Base-by-base conservation (phyloP, 495 filamentous ascomycete species). In the Acidiella bohemica region DNA sequence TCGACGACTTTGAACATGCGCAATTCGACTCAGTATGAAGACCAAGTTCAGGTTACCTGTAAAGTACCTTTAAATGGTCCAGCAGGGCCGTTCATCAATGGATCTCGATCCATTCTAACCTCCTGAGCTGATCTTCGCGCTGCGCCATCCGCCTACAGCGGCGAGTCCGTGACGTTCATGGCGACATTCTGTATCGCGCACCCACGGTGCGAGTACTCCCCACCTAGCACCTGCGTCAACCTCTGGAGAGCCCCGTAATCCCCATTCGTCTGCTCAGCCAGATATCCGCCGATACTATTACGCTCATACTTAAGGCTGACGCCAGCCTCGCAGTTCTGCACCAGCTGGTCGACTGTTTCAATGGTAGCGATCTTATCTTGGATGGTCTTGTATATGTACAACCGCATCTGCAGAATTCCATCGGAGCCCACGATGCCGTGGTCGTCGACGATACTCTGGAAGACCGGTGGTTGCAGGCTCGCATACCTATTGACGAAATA, bases 371-470 rank as follows among this genome's bases (percentile, higher is more conserved):
- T 51, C 51, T 72, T 57, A 45, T 72, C 68, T 0, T 54, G 22
- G 14, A 67, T 56, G 7, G 67, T 66, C 46, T 74, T 70, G 54
- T 74, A 72, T 0, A 63, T 36, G 41, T 62, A 71, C n/a, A 67
- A 19, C 1, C 66, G 68, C 51, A 66, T 63, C 13, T 49, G 40
- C 1, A 68, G 70, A 0, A 56, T 41, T 0, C 64, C 65, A 36
- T 66, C 61, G 23, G 50, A 55, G 3, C 67, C 67, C 56, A 66
- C 60, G 6, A 50, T 44, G 21, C 55, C 53, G 33, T 67, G 58
- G 4, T 36, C 31, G 9, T 62, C 38, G n/a, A 64, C 4, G 13
- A 44, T 35, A 0, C 57, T 32, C n/a, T 34, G 35, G 10, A 66
- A n/a, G 20, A 60, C 53, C 0, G 40, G 46, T 3, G 31, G 29